Evolutionary conservation across 805 yeast genomes (phyloP).

Genomic region (Suhomyces faveliae): DNA sequence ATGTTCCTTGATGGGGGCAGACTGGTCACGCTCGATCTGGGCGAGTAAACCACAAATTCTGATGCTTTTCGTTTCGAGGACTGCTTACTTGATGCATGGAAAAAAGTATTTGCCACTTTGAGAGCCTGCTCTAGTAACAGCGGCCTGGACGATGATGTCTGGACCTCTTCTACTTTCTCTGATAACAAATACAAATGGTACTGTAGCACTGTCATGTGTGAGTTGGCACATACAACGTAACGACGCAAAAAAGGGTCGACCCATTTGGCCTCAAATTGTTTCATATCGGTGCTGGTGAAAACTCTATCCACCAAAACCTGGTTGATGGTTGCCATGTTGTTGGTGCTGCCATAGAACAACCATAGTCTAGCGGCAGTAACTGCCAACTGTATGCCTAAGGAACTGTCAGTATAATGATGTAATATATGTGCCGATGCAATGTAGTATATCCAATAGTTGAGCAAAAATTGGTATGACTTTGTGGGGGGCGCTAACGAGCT

Average conservation of each 20-base stretch:
- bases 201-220: conserved; percentile 1
- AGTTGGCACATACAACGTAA: background rate
- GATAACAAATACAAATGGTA: conserved; percentile 1
- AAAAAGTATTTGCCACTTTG: background rate
- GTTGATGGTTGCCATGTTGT: conserved; percentile 11
- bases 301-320: conserved; percentile 3
- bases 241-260: conserved; percentile 8
- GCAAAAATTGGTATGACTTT: conserved; percentile 10
- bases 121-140: background rate
- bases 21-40: background rate
- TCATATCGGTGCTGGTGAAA: conserved; percentile 4
- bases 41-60: background rate
- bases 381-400: background rate
- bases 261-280: conserved; percentile 3
- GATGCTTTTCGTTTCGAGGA: background rate
- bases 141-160: background rate
- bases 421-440: conserved; percentile 4
- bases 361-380: conserved; percentile 5
- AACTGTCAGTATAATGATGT: background rate
- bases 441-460: conserved; percentile 18
- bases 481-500: conserved; percentile 1
- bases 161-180: background rate
- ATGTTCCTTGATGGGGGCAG: background rate
- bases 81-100: background rate
- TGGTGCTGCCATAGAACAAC: conserved; percentile 13